phyloP scores from a whole-genome alignment of 306 rosid species.

The Vicia faba region DNA sequence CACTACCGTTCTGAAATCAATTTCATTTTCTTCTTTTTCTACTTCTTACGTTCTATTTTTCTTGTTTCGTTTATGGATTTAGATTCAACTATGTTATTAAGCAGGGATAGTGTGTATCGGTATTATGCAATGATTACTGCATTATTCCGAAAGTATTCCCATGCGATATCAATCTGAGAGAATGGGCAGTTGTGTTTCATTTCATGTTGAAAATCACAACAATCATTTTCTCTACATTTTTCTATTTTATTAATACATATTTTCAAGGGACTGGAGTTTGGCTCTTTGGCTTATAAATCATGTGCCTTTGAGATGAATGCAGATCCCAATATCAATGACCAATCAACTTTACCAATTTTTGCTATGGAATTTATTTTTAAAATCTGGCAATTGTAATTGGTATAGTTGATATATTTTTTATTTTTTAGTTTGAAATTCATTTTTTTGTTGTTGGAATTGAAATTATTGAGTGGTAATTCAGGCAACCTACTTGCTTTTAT shows the following conservation, averaged over 20 bases:
- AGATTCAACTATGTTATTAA: background rate
- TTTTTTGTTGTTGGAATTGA: background rate
- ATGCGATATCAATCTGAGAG: conserved; percentile 56
- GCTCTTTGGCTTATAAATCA: conserved; percentile 18
- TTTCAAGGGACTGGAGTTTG: conserved; percentile 3
- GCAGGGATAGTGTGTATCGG: conserved; percentile 93
- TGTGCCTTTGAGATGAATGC: conserved; percentile 22
- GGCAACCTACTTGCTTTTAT: conserved; percentile 54
- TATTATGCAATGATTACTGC: conserved; percentile 54
- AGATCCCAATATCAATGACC: background rate
- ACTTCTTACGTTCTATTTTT: no score
- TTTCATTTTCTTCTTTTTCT: no score
- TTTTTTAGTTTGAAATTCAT: background rate
- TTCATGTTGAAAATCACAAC: conserved; percentile 48
- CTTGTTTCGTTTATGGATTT: no score
- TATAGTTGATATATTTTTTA: background rate
- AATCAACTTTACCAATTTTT: background rate
- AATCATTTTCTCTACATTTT: conserved; percentile 71
- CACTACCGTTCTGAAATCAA: no score
- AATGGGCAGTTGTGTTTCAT: conserved; percentile 84
- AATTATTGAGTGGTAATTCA: conserved; percentile 7
- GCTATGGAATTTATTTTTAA: background rate
- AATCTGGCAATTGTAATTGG: background rate
- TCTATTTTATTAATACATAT: background rate
- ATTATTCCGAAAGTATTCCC: conserved; percentile 77